Percentiles rank a stretch among this genome's conserved stretches.
These are phyloP conservation scores for Spathaspora hagerdaliae DNA, from an alignment of 805 yeast species.

Conservation along the genomic window DNA sequence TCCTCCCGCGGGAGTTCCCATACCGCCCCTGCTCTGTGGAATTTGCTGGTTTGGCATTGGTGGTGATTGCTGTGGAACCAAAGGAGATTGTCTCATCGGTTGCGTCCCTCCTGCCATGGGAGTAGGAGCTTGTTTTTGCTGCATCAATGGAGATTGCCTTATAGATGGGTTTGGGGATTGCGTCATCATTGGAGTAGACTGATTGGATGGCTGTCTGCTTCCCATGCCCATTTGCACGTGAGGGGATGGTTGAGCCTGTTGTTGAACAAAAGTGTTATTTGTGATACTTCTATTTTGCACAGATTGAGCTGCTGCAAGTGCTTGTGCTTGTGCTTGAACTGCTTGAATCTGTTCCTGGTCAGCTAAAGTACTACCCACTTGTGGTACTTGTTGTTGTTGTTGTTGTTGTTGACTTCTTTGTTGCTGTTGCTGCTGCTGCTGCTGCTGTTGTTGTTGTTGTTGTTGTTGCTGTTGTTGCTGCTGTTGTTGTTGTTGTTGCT, in stretches of 20 bases:
- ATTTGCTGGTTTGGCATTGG: not conserved
- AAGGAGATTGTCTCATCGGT: slow-evolving; percentile 5
- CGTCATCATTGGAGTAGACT: slow-evolving; percentile 2
- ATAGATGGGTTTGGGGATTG: slow-evolving; percentile 3
- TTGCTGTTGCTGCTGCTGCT: slow-evolving; percentile 23
- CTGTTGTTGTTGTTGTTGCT: too few species aligned
- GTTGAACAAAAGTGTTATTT: slow-evolving; percentile 4
- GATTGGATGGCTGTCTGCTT: slow-evolving; percentile 2
- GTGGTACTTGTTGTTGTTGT: slow-evolving; percentile 15
- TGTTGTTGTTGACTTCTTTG: slow-evolving; percentile 23
- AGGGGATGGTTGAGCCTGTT: slow-evolving; percentile 5
- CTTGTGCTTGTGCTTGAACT: slow-evolving; percentile 19
- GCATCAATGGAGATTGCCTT: slow-evolving; percentile 6
- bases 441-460: slow-evolving; percentile 25
- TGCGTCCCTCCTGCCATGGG: not conserved
- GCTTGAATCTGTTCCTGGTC: slow-evolving; percentile 22
- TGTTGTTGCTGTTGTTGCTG: slow-evolving; percentile 7
- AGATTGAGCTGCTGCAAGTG: slow-evolving; percentile 4
- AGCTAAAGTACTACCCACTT: slow-evolving; percentile 17
- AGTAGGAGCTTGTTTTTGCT: slow-evolving; percentile 4
- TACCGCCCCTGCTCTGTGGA: not conserved
- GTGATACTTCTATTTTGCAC: not conserved
- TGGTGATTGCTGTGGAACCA: slow-evolving; percentile 6
- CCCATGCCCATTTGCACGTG: not conserved
- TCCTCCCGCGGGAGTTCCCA: not conserved